phyloP scores from a whole-genome alignment of 1,139 yeast species.

The Meyerozyma smithsonii region DNA sequence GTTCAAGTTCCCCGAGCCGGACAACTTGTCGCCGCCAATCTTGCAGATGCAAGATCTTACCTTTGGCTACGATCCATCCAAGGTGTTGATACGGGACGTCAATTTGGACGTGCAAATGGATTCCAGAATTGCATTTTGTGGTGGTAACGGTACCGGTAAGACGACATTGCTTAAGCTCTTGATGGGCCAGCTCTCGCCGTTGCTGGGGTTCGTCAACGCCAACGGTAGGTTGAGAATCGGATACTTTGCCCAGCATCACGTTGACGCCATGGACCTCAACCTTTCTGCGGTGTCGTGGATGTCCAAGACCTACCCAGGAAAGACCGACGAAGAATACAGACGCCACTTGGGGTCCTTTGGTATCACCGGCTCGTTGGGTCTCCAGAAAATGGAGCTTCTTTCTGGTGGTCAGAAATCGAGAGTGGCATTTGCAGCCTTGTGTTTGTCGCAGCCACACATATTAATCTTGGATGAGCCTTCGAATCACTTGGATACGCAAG shows the following conservation, averaged over 20 bases:
- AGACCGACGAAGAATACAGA: slow-evolving; percentile 93
- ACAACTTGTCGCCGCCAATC: slow-evolving; percentile 87
- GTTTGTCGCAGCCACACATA: slow-evolving; percentile 88
- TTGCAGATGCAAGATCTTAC: slow-evolving; percentile 82
- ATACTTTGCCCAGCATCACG: slow-evolving; percentile 99
- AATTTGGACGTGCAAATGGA: slow-evolving; percentile 90
- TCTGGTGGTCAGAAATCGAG: slow-evolving; percentile 99
- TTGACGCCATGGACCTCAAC: slow-evolving; percentile 92
- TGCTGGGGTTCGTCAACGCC: slow-evolving; percentile 67
- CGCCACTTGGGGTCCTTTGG: slow-evolving; percentile 96
- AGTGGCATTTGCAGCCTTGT: slow-evolving; percentile 94
- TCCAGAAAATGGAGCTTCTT: slow-evolving; percentile 82
- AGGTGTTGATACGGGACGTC: slow-evolving; percentile 63
- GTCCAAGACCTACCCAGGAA: slow-evolving; percentile 87
- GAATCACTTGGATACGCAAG: slow-evolving; percentile 96
- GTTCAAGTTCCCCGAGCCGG: slow-evolving; percentile 95
- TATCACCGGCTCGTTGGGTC: slow-evolving; percentile 88
- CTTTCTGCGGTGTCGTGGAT: slow-evolving; percentile 92
- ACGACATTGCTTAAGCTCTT: slow-evolving; percentile 85
- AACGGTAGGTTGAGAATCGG: slow-evolving; percentile 90
- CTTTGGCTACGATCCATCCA: slow-evolving; percentile 73
- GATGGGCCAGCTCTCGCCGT: slow-evolving; percentile 71
- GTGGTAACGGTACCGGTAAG: slow-evolving; percentile 99
- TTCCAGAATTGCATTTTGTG: slow-evolving; percentile 92
- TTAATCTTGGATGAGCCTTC: slow-evolving; percentile 96